Percentiles rank a stretch among this genome's conserved stretches.
These are phyloP conservation scores for Suillus americanus DNA, from an alignment of 768 basidiomycete species.

Conservation along the genomic window DNA sequence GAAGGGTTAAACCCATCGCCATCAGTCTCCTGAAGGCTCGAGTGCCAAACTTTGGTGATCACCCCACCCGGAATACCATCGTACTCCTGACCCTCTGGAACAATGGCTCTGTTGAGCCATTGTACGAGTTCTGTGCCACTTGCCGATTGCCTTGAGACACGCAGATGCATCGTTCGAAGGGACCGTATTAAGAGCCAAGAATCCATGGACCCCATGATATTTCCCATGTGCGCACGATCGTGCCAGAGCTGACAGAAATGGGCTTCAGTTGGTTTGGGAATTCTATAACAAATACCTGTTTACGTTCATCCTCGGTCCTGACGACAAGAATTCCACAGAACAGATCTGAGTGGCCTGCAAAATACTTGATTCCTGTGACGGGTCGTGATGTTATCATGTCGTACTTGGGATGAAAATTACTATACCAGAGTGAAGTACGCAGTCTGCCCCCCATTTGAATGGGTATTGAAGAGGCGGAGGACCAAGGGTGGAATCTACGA, in stretches of 20 bases:
- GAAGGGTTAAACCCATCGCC: constrained; percentile 61
- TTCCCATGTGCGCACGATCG: constrained; percentile 63
- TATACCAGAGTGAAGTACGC: constrained; percentile 32
- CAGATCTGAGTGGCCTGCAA: constrained; percentile 85
- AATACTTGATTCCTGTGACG: constrained; percentile 73
- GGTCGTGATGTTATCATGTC: not conserved
- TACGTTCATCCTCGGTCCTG: constrained; percentile 63
- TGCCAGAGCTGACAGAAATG: constrained; percentile 50
- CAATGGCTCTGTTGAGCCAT: constrained; percentile 64
- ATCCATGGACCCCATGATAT: constrained; percentile 75
- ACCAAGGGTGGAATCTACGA: constrained; percentile 85
- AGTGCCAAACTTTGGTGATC: constrained; percentile 71
- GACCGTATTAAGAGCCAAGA: constrained; percentile 84
- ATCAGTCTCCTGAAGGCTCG: constrained; percentile 67
- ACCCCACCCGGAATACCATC: constrained; percentile 74
- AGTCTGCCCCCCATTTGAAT: constrained; percentile 82
- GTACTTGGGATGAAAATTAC: constrained; percentile 45
- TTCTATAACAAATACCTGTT: constrained; percentile 40
- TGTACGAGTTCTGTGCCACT: constrained; percentile 70
- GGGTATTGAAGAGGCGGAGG: constrained; percentile 90
- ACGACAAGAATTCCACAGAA: constrained; percentile 77
- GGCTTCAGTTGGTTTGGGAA: not conserved
- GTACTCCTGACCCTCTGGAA: constrained; percentile 46
- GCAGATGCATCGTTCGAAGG: constrained; percentile 77
- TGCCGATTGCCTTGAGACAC: constrained; percentile 74